A percentile compares a stretch with the other conserved stretches of the same genome.
Conservation (phyloP, 1,139 yeast genomes). For the Kurtzmaniella quercitrusa region DNA sequence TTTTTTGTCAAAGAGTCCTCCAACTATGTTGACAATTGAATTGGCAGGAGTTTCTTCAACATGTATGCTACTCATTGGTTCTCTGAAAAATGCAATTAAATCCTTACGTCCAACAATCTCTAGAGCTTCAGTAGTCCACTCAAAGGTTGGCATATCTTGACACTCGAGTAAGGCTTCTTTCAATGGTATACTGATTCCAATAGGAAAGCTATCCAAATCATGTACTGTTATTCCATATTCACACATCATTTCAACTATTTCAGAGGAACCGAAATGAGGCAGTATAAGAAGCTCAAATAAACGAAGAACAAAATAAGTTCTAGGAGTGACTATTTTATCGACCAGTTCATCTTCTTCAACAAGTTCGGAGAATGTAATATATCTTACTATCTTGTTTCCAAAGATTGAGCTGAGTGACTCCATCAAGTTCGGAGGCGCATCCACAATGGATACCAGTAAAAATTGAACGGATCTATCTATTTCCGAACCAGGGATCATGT, state of each 20-base stretch:
- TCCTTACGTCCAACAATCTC: slow-evolving; percentile 68
- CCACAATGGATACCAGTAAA: slow-evolving; percentile 40
- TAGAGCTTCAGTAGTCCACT: slow-evolving; percentile 47
- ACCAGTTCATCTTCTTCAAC: slow-evolving; percentile 60
- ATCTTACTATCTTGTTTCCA: slow-evolving; percentile 42
- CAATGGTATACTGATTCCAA: slow-evolving; percentile 65
- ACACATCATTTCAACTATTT: slow-evolving; percentile 56
- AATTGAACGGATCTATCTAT: slow-evolving; percentile 25
- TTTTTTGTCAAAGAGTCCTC: slow-evolving; percentile 39
- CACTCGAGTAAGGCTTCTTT: slow-evolving; percentile 55
- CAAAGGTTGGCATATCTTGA: slow-evolving; percentile 51
- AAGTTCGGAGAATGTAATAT: slow-evolving; percentile 63
- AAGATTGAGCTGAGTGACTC: slow-evolving; percentile 53
- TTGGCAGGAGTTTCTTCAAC: slow-evolving; percentile 2
- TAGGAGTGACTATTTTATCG: slow-evolving; percentile 60
- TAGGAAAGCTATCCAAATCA: slow-evolving; percentile 67
- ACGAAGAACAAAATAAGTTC: slow-evolving; percentile 54
- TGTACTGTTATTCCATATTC: slow-evolving; percentile 47
- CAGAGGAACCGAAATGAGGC: slow-evolving; percentile 44
- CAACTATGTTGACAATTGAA: slow-evolving; percentile 41
- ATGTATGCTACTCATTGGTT: slow-evolving; percentile 5
- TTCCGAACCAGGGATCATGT: slow-evolving; percentile 28
- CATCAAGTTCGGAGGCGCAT: slow-evolving; percentile 53
- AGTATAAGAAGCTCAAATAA: slow-evolving; percentile 63
- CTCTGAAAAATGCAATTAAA: slow-evolving; percentile 32